phyloP scores from a whole-genome alignment of 108 stramenopile genomes.

The Skeletonema menzelii region DNA sequence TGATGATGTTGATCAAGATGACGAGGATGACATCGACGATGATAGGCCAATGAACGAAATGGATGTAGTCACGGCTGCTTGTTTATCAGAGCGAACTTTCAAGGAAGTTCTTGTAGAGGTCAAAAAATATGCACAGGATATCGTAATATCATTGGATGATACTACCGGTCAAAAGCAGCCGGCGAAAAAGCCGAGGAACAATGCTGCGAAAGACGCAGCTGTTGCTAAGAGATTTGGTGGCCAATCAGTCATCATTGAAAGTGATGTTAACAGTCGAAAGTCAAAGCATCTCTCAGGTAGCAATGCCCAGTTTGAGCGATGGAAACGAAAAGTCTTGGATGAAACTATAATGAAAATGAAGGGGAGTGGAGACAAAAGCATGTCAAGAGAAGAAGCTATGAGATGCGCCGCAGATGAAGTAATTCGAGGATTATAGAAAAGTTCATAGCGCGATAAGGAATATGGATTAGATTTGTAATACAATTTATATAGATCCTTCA shows the following conservation, averaged over 20 bases:
- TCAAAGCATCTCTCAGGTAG: background rate
- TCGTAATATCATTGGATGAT: background rate
- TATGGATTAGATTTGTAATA: background rate
- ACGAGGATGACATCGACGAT: constrained; percentile 33
- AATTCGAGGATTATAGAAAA: constrained; percentile 4
- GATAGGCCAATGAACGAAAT: constrained; percentile 18
- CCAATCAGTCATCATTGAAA: background rate
- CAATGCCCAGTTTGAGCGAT: constrained; percentile 15
- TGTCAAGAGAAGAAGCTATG: constrained; percentile 8
- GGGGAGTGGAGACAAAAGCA: background rate
- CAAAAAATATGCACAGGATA: constrained; percentile 14
- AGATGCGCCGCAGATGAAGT: constrained; percentile 26
- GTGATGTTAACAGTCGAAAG: background rate
- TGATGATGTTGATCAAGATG: constrained; percentile 5
- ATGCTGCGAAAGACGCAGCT: background rate
- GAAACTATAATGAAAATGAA: background rate
- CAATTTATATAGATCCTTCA: background rate
- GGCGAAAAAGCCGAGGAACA: background rate
- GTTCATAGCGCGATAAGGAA: background rate
- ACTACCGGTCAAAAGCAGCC: background rate
- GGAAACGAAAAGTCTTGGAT: constrained; percentile 23
- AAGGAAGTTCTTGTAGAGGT: constrained; percentile 14
- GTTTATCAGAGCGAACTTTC: constrained; percentile 35
- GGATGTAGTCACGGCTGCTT: constrained; percentile 33
- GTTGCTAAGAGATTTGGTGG: background rate